These are phyloP conservation scores for Petunia hybrid DNA, from an alignment of 305 asterid species.

Conservation along the genomic window DNA sequence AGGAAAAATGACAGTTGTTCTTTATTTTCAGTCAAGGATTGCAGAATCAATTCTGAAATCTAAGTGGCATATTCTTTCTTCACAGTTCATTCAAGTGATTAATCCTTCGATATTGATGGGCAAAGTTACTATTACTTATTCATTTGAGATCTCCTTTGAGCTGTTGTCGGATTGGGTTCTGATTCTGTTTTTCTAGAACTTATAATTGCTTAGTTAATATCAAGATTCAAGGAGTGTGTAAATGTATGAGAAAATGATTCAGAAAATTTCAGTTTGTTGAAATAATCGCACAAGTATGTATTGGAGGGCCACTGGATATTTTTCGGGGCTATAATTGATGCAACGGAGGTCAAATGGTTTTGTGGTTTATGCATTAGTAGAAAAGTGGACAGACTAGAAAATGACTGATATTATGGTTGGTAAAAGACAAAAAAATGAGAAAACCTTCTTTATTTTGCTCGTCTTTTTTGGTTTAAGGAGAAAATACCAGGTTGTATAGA, in stretches of 20 bases:
- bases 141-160: not conserved
- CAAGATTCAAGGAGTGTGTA: not conserved
- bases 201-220: not conserved
- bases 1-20: not conserved
- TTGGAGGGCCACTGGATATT: not conserved
- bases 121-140: not conserved
- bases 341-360: not conserved
- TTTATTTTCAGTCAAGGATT: not conserved
- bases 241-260: not conserved
- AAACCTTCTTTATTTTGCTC: not conserved
- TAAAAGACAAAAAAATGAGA: not conserved
- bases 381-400: constrained; percentile 22
- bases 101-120: not conserved
- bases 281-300: constrained; percentile 23
- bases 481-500: not conserved
- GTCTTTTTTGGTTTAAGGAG: not conserved
- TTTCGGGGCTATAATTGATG: not conserved
- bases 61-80: not conserved
- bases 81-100: not conserved
- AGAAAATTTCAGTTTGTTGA: constrained; percentile 14
- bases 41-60: not conserved
- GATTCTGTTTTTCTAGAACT: not conserved
- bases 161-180: not conserved
- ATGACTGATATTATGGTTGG: not conserved
- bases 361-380: not conserved